phyloP scores from a whole-genome alignment of 2,329 filamentous ascomycete species.

The Aureobasidium sp. region DNA sequence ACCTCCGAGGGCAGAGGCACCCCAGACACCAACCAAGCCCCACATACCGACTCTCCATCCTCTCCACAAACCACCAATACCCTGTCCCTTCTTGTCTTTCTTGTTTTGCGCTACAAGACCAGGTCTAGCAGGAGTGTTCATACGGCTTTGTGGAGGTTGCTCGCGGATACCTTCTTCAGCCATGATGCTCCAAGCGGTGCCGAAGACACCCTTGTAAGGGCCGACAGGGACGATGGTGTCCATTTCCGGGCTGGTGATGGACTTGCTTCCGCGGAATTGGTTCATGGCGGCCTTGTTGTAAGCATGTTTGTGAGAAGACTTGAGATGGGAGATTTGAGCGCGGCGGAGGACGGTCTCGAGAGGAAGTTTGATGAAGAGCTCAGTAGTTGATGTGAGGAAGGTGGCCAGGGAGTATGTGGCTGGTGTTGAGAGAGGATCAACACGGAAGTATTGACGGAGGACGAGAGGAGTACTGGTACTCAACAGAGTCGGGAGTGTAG shows the following conservation, averaged over 20 bases:
- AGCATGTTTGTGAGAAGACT: conserved; percentile 17
- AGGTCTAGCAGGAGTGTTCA: conserved; percentile 20
- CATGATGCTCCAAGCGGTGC: conserved; percentile 82
- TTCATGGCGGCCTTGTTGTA: conserved; percentile 19
- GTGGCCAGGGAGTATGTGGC: conserved; percentile 72
- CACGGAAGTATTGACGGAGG: conserved; percentile 71
- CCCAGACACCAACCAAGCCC: conserved; percentile 65
- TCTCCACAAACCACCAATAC: conserved; percentile 58
- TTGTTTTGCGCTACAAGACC: conserved; percentile 24
- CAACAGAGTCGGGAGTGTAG: conserved; percentile 73
- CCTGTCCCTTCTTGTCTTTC: conserved; percentile 53
- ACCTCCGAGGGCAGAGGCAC: conserved; percentile 10
- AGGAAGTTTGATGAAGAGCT: conserved; percentile 79
- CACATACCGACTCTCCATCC: conserved; percentile 74
- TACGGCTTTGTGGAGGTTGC: conserved; percentile 26
- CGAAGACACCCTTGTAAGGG: conserved; percentile 72
- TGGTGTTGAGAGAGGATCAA: conserved; percentile 75
- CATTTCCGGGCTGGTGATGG: conserved; percentile 27
- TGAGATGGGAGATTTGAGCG: conserved; percentile 69
- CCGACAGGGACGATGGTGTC: conserved; percentile 75
- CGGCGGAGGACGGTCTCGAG: conserved; percentile 86
- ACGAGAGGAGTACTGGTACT: conserved; percentile 76
- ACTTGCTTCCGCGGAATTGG: conserved; percentile 14
- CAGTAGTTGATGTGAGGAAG: conserved; percentile 69
- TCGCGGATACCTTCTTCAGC: conserved; percentile 64